These are phyloP conservation scores for Apiospora pterosperma DNA, from an alignment of 2,329 filamentous ascomycete genomes.

Conservation along the genomic window DNA sequence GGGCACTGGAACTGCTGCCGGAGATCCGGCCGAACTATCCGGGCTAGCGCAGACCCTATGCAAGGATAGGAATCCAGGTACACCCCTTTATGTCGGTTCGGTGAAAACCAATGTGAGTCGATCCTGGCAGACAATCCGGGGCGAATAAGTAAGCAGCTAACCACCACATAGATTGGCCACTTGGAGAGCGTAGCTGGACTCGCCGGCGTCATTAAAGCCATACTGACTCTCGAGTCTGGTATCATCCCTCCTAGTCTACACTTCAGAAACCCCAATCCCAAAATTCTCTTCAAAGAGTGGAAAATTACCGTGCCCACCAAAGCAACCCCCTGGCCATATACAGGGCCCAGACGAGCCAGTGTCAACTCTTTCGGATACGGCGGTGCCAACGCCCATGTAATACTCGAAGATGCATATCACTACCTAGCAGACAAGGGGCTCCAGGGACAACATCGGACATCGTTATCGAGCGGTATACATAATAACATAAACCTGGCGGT, in stretches of 20 bases:
- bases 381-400: slow-evolving; percentile 52
- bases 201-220: slow-evolving; percentile 49
- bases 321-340: slow-evolving; percentile 40
- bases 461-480: not conserved
- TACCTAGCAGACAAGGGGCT: no score
- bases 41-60: no score
- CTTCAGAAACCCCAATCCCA: slow-evolving; percentile 40
- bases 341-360: slow-evolving; percentile 45
- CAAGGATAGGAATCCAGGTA: no score
- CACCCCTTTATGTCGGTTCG: not conserved
- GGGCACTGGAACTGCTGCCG: no score
- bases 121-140: slow-evolving; percentile 57
- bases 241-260: slow-evolving; percentile 51
- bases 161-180: slow-evolving; percentile 48
- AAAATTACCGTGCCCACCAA: slow-evolving; percentile 41
- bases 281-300: slow-evolving; percentile 43
- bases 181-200: slow-evolving; percentile 49
- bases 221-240: slow-evolving; percentile 46
- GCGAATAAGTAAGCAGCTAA: slow-evolving; percentile 25
- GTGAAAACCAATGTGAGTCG: slow-evolving; percentile 30
- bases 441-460: slow-evolving; percentile 23
- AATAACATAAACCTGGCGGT: not conserved
- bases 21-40: no score
- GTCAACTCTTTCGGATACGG: slow-evolving; percentile 58
- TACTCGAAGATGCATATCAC: slow-evolving; percentile 44